These are phyloP conservation scores for Zasmidium angulare DNA, from an alignment of 2,329 filamentous ascomycete genomes.

Conservation along the genomic window DNA sequence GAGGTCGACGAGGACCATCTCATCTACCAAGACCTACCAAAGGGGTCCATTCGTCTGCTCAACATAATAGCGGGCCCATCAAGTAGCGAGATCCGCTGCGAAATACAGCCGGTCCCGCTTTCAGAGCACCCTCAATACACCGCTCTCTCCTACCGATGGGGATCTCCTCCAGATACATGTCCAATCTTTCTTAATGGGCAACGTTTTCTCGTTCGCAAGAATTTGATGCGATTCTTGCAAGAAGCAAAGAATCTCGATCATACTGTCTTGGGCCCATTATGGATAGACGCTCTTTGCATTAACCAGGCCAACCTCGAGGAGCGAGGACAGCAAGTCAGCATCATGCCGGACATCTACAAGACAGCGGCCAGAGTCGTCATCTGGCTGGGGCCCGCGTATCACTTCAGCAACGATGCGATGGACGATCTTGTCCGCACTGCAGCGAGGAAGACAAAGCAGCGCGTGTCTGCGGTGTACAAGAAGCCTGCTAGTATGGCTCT, in stretches of 20 bases:
- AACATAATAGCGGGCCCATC: too few relatives aligned
- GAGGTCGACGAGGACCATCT: too few relatives aligned
- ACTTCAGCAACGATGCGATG: conserved; percentile 10
- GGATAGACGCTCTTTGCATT: conserved; percentile 22
- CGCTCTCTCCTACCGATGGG: conserved; percentile 20
- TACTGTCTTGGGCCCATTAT: neutral
- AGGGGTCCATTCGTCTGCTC: too few relatives aligned
- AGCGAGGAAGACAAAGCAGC: neutral
- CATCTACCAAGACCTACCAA: too few relatives aligned
- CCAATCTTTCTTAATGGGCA: conserved; percentile 8
- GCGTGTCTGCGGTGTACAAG: conserved; percentile 1
- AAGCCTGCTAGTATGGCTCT: neutral
- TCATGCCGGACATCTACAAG: conserved; percentile 16
- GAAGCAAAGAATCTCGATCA: neutral
- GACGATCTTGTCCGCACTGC: neutral
- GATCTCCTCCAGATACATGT: neutral
- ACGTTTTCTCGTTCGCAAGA: conserved; percentile 7
- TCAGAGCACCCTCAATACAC: too few relatives aligned
- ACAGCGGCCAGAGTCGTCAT: conserved; percentile 6
- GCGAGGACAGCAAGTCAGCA: conserved; percentile 9
- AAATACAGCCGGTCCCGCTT: too few relatives aligned
- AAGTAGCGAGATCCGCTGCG: too few relatives aligned
- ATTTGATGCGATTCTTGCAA: conserved; percentile 13
- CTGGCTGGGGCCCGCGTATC: conserved; percentile 14
- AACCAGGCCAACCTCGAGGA: conserved; percentile 15